Evolutionary conservation across 768 basidiomycete species (phyloP).

Genomic region (Royoungia palumana): DNA sequence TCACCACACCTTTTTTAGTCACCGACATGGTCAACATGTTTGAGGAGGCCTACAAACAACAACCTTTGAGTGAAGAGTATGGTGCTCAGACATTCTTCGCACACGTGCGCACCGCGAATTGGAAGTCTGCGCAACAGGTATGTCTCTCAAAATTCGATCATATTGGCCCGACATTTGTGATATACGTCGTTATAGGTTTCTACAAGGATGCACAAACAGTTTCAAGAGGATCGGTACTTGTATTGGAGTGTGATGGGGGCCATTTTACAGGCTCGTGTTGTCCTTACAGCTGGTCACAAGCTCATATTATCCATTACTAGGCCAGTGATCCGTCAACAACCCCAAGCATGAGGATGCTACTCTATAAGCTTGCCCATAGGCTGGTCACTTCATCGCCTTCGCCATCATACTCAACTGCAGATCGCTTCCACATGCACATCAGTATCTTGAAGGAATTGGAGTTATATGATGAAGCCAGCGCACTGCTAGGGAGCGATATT

Average conservation of each 20-base stretch:
- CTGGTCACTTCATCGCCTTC: constrained; percentile 61
- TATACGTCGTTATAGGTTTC: constrained; percentile 50
- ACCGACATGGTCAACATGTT: constrained; percentile 82
- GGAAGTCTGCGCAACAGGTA: constrained; percentile 86
- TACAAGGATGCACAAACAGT: constrained; percentile 79
- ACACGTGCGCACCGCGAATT: constrained; percentile 72
- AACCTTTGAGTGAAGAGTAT: constrained; percentile 78
- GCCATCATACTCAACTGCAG: constrained; percentile 61
- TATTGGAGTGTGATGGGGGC: constrained; percentile 84
- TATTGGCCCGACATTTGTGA: constrained; percentile 1
- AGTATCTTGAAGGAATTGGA: constrained; percentile 66
- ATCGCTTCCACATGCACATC: constrained; percentile 76
- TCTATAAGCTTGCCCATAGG: constrained; percentile 76
- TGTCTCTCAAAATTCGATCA: constrained; percentile 1
- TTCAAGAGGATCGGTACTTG: constrained; percentile 75
- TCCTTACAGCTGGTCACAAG: not conserved
- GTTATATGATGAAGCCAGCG: constrained; percentile 66
- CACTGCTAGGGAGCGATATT: constrained; percentile 63
- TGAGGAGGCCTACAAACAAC: constrained; percentile 80
- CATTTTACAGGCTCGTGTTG: constrained; percentile 61
- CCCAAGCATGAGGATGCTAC: constrained; percentile 57
- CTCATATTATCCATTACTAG: constrained; percentile 36
- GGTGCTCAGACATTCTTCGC: constrained; percentile 84
- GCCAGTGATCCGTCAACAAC: constrained; percentile 68
- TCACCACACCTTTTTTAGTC: constrained; percentile 37